phyloP scores from a whole-genome alignment of 768 basidiomycete species.

The Sarcodon aspratus region DNA sequence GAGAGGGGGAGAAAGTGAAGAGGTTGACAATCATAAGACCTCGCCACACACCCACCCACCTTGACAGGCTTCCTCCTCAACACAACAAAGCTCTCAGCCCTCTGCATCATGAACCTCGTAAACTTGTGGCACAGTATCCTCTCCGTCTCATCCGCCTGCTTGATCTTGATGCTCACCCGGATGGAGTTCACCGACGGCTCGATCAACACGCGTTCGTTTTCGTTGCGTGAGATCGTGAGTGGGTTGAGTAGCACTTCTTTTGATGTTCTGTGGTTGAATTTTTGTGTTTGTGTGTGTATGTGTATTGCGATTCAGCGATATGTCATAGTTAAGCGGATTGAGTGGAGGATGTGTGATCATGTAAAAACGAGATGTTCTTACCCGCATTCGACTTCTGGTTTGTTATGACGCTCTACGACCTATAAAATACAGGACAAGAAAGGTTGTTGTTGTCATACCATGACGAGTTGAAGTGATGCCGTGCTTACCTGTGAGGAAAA shows the following conservation, averaged over 20 bases:
- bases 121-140: conserved; percentile 96
- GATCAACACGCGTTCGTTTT: conserved; percentile 94
- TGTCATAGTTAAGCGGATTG: conserved; percentile 16
- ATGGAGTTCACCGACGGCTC: conserved; percentile 97
- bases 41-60: conserved; percentile 48
- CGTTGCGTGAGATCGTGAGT: conserved; percentile 89
- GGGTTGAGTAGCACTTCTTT: conserved; percentile 93
- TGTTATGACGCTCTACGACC: conserved; percentile 96
- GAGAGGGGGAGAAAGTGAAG: neutral
- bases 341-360: neutral
- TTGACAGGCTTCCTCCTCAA: conserved; percentile 88
- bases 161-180: conserved; percentile 94
- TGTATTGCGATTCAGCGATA: conserved; percentile 44
- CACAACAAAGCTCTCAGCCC: conserved; percentile 96
- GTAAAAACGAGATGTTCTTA: conserved; percentile 19
- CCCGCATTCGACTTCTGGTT: conserved; percentile 90
- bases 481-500: conserved; percentile 84
- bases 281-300: conserved; percentile 52
- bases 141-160: conserved; percentile 99
- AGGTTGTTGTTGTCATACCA: conserved; percentile 3
- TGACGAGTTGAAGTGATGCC: neutral
- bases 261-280: conserved; percentile 55
- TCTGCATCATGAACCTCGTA: conserved; percentile 97
- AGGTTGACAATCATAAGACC: neutral
- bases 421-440: conserved; percentile 24